These are phyloP conservation scores for Mycena belliarum DNA, from an alignment of 768 basidiomycete genomes.

Conservation along the genomic window DNA sequence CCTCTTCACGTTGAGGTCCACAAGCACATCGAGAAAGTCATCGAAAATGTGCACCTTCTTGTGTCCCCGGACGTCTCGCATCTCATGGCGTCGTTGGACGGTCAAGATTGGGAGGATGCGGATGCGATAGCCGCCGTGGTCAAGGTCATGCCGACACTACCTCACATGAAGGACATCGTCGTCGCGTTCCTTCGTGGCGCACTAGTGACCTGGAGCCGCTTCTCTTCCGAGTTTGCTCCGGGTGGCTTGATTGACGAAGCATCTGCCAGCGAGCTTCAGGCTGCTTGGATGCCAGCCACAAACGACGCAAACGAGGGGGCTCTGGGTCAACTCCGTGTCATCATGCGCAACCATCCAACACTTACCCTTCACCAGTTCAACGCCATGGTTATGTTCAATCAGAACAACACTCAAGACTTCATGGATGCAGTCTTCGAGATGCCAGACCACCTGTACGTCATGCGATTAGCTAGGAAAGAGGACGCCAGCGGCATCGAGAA, in stretches of 20 bases:
- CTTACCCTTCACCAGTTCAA: conserved; percentile 1
- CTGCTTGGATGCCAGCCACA: conserved; percentile 32
- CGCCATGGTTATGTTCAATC: background rate
- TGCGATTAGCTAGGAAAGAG: background rate
- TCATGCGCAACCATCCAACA: background rate
- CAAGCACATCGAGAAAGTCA: too few species aligned
- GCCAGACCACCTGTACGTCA: background rate
- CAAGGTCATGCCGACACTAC: too few species aligned
- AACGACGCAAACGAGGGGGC: conserved; percentile 35
- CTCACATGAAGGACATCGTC: too few species aligned
- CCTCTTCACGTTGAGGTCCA: too few species aligned
- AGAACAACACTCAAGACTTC: conserved; percentile 1
- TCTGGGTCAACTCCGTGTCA: conserved; percentile 25
- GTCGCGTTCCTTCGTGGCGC: too few species aligned
- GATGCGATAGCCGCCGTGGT: too few species aligned
- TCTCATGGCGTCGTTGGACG: too few species aligned
- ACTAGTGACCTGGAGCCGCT: background rate
- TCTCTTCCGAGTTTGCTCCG: conserved; percentile 28
- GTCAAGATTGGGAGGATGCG: too few species aligned
- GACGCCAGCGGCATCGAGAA: background rate
- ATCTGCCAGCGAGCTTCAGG: conserved; percentile 20
- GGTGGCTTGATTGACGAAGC: conserved; percentile 29
- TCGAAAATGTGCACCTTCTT: too few species aligned
- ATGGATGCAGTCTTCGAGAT: background rate
- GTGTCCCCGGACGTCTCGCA: too few species aligned